Conservation (phyloP, 352 stramenopile species). For the Pythium brassicae region DNA sequence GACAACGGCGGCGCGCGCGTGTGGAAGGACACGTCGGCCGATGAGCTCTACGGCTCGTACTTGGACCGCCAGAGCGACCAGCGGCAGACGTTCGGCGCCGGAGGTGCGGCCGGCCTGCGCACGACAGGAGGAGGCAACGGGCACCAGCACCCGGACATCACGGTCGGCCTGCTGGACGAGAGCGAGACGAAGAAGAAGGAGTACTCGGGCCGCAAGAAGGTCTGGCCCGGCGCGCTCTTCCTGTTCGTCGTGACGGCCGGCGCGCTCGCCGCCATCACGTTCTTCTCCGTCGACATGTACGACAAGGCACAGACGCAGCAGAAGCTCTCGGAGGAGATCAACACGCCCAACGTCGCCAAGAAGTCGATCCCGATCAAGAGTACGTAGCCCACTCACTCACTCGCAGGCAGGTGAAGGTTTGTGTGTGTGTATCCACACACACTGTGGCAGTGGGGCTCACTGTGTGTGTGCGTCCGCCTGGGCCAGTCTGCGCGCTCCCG, state of each 20-base stretch:
- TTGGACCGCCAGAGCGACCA: slow-evolving; percentile 32
- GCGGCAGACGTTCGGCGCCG: slow-evolving; percentile 15
- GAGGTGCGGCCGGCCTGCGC: background rate
- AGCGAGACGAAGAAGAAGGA: slow-evolving; percentile 30
- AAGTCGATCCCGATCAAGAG: slow-evolving; percentile 40
- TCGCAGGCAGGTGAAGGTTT: background rate
- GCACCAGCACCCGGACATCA: slow-evolving; percentile 58
- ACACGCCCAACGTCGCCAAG: slow-evolving; percentile 20
- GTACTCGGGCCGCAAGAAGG: slow-evolving; percentile 66
- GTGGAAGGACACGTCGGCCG: slow-evolving; percentile 69
- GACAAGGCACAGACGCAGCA: slow-evolving; percentile 64
- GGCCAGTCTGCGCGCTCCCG: slow-evolving; percentile 60
- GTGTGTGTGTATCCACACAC: no score
- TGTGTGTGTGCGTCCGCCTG: background rate
- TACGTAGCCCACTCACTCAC: no score
- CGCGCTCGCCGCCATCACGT: slow-evolving; percentile 52
- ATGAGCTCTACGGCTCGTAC: slow-evolving; percentile 74
- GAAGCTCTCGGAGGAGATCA: slow-evolving; percentile 46
- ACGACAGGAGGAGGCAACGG: slow-evolving; percentile 18
- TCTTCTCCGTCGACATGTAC: slow-evolving; percentile 57
- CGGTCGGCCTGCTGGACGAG: slow-evolving; percentile 64
- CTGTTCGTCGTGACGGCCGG: slow-evolving; percentile 47
- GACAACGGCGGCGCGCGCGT: slow-evolving; percentile 33
- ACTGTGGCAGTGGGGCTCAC: no score
- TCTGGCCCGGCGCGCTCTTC: slow-evolving; percentile 77